These are phyloP conservation scores for Platanus orientalis DNA, from an alignment of 164 flowering plant genomes.

Conservation along the genomic window DNA sequence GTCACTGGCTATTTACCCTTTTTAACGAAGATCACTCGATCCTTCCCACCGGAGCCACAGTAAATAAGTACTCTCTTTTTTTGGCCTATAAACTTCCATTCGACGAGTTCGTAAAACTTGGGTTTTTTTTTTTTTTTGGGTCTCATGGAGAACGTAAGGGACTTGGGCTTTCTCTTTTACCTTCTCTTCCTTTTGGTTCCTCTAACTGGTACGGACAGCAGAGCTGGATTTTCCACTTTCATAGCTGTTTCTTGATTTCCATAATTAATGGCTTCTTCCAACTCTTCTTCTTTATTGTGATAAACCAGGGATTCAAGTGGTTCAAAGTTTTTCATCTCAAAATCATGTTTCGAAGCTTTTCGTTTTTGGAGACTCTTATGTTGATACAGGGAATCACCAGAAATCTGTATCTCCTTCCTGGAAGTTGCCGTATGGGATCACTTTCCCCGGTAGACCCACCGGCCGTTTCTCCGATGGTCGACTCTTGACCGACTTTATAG, in stretches of 20 bases:
- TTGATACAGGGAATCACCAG: slow-evolving; percentile 51
- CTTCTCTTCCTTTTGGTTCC: slow-evolving; percentile 7
- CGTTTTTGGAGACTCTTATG: slow-evolving; percentile 79
- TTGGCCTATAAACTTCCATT: too few relatives aligned
- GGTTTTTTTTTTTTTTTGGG: background rate
- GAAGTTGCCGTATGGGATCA: slow-evolving; percentile 61
- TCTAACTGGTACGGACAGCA: slow-evolving; percentile 5
- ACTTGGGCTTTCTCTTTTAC: background rate
- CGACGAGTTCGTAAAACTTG: too few relatives aligned
- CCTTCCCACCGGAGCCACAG: too few relatives aligned
- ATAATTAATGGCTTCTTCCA: too few relatives aligned
- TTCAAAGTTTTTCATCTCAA: too few relatives aligned
- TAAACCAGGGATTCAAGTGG: too few relatives aligned
- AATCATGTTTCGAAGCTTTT: slow-evolving; percentile 36
- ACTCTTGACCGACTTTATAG: slow-evolving; percentile 58
- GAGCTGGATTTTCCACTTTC: background rate
- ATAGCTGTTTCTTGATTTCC: background rate
- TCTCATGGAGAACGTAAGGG: background rate
- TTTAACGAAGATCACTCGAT: too few relatives aligned
- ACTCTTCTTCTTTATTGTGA: too few relatives aligned
- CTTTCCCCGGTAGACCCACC: slow-evolving; percentile 64
- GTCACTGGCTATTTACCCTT: too few relatives aligned
- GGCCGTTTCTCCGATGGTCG: slow-evolving; percentile 78
- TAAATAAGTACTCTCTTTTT: too few relatives aligned
- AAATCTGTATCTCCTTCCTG: slow-evolving; percentile 30